Base-by-base conservation (phyloP, 495 filamentous ascomycete genomes). In the Aspergillus hancockii region DNA sequence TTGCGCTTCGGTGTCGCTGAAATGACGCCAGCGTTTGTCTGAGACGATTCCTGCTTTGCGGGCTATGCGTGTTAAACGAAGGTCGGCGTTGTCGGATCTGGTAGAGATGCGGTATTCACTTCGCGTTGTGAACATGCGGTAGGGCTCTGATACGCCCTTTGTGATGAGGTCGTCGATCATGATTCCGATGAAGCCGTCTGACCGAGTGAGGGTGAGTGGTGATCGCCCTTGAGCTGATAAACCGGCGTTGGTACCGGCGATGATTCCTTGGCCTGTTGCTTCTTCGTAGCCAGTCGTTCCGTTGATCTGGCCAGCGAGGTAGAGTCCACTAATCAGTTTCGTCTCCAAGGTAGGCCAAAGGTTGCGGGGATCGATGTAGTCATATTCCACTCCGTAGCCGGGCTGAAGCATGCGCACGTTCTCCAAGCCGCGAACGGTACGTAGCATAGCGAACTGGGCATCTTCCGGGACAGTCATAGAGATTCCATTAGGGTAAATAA, bases 141-240 rank as follows among this genome's bases (percentile, higher is more conserved):
- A 98, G 0, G 94, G 94, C 73, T 98, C 94, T 9, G 89, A 91
- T 13, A 98, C 93, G 47, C 94, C 94, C 74, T 97, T 98, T 31
- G 94, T 98, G 73, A 97, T 87, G 46, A 98, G 86, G 70, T 98
- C 94, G 73, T 98, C 94, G 70, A 98, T 94, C 94, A 98, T 96
- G 75, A 98, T 88, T 53, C 94, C 94, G 69, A 98, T 97, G 69
- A 97, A 98, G 16, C 89, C 91, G 71, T 98, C 94, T 13, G 88
- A 87, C 57, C 94, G 81, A n/a, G 83, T 85, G 18, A 98, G 79
- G 3, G 81, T 81, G 59, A 96, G 73, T 0, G 85, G 80, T 5
- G 73, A 67, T 16, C 88, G 85, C 21, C 78, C 78, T 58, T 86
- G 85, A 0, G 93, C 83, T 13, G 87, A 83, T 19, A 96, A 81